These are phyloP conservation scores for Mucor mucedo DNA, from an alignment of 371 early-diverging fungal species.

Conservation along the genomic window DNA sequence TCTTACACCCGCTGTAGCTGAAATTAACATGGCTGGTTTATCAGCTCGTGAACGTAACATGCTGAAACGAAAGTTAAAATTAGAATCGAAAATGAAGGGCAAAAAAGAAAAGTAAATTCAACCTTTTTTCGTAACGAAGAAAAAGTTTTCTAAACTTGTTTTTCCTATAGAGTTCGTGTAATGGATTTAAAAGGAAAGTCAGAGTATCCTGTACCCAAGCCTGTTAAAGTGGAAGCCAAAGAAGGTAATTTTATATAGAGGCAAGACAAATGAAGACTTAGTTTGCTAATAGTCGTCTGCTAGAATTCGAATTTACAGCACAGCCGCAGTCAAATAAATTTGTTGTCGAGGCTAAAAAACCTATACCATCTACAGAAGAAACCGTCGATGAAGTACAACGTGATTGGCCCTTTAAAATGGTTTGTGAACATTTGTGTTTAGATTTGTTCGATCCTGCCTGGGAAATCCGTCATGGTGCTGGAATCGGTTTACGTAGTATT, in stretches of 20 bases:
- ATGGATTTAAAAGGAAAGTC: slow-evolving; percentile 51
- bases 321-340: slow-evolving; percentile 76
- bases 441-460: slow-evolving; percentile 93
- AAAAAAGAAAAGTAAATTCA: slow-evolving; percentile 71
- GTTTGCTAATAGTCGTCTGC: background rate
- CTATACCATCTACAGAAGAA: slow-evolving; percentile 34
- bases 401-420: slow-evolving; percentile 93
- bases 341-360: slow-evolving; percentile 75
- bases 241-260: slow-evolving; percentile 36
- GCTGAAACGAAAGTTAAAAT: slow-evolving; percentile 87
- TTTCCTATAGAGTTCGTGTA: slow-evolving; percentile 46
- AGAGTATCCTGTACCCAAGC: slow-evolving; percentile 45
- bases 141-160: slow-evolving; percentile 1
- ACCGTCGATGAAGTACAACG: slow-evolving; percentile 25
- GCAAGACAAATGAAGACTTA: background rate
- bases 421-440: slow-evolving; percentile 88
- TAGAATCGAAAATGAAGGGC: slow-evolving; percentile 77
- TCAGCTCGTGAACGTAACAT: slow-evolving; percentile 91
- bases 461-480: slow-evolving; percentile 97
- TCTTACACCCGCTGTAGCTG: slow-evolving; percentile 50
- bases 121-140: background rate
- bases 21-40: slow-evolving; percentile 79
- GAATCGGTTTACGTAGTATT: slow-evolving; percentile 90
- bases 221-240: slow-evolving; percentile 51
- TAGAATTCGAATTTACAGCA: slow-evolving; percentile 66